phyloP scores from a whole-genome alignment of 345 rosid species.

The Cardiospermum halicacabum region DNA sequence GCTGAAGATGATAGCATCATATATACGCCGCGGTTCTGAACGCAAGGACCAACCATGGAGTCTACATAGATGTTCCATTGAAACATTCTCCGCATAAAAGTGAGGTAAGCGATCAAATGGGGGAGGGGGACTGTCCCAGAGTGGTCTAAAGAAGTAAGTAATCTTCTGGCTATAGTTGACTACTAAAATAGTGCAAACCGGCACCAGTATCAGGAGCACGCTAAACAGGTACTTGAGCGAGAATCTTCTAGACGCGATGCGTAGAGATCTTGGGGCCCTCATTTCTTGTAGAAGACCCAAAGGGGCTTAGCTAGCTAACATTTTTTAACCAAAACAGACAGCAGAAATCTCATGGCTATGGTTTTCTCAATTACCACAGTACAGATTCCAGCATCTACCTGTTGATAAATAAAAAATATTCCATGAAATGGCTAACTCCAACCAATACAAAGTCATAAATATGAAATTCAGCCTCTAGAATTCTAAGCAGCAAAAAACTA shows the following conservation, averaged over 20 bases:
- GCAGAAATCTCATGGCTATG: conserved; percentile 6
- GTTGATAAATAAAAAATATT: neutral
- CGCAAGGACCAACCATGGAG: conserved; percentile 87
- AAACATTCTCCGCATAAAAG: conserved; percentile 89
- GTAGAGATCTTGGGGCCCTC: conserved; percentile 45
- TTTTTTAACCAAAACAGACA: conserved; percentile 9
- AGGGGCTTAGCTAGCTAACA: conserved; percentile 11
- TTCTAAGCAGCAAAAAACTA: too few species aligned
- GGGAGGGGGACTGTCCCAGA: conserved; percentile 82
- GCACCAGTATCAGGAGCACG: conserved; percentile 38
- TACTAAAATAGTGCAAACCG: conserved; percentile 49
- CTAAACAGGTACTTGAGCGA: conserved; percentile 31
- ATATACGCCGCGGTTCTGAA: conserved; percentile 53
- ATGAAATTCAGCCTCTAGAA: too few species aligned
- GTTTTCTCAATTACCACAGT: conserved; percentile 21
- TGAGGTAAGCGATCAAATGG: conserved; percentile 72
- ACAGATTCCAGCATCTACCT: neutral
- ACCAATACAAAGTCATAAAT: neutral
- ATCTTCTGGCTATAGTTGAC: conserved; percentile 38
- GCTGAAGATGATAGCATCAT: conserved; percentile 80
- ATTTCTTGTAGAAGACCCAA: conserved; percentile 11
- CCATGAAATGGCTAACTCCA: neutral
- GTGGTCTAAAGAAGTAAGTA: conserved; percentile 72
- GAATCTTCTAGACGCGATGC: conserved; percentile 30
- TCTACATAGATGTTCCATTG: conserved; percentile 67